Conservation (phyloP, 352 stramenopile species). For the Lagenidium sp. region DNA sequence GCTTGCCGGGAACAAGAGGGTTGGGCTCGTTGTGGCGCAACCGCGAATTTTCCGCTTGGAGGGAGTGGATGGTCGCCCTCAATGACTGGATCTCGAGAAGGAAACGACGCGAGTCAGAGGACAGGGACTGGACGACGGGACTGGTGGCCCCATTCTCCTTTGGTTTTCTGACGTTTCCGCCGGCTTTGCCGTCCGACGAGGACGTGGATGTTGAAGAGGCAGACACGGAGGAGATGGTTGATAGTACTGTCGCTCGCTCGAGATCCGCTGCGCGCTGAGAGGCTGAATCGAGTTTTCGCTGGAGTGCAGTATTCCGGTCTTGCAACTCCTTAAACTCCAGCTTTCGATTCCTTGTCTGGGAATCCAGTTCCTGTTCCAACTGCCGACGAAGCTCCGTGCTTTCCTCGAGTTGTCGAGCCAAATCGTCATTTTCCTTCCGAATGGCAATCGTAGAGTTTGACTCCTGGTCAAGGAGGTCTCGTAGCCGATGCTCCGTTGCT, state of each 20-base stretch:
- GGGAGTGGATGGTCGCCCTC: slow-evolving; percentile 31
- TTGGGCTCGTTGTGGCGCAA: slow-evolving; percentile 40
- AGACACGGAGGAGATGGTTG: slow-evolving; percentile 12
- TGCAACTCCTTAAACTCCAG: slow-evolving; percentile 44
- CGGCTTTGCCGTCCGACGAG: not conserved
- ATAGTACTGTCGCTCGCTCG: slow-evolving; percentile 27
- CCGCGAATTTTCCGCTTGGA: slow-evolving; percentile 47
- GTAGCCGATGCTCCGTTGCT: slow-evolving; percentile 33
- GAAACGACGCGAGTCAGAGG: slow-evolving; percentile 8
- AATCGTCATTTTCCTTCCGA: slow-evolving; percentile 30
- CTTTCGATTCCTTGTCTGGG: slow-evolving; percentile 37
- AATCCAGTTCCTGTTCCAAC: slow-evolving; percentile 7
- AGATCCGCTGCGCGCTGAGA: slow-evolving; percentile 32
- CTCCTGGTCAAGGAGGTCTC: slow-evolving; percentile 31
- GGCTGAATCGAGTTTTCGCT: slow-evolving; percentile 38
- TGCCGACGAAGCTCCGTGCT: slow-evolving; percentile 5
- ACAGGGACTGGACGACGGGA: slow-evolving; percentile 8
- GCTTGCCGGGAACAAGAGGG: slow-evolving; percentile 26
- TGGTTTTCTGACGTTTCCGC: no score
- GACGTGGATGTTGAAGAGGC: slow-evolving; percentile 15
- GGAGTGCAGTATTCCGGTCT: slow-evolving; percentile 36
- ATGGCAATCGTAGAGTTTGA: slow-evolving; percentile 27
- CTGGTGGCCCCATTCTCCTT: no score
- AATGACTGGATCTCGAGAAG: slow-evolving; percentile 50
- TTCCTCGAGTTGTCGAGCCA: slow-evolving; percentile 20